Evolutionary conservation across 1,139 yeast species (phyloP).

Genomic region (Diutina mesorugosa): DNA sequence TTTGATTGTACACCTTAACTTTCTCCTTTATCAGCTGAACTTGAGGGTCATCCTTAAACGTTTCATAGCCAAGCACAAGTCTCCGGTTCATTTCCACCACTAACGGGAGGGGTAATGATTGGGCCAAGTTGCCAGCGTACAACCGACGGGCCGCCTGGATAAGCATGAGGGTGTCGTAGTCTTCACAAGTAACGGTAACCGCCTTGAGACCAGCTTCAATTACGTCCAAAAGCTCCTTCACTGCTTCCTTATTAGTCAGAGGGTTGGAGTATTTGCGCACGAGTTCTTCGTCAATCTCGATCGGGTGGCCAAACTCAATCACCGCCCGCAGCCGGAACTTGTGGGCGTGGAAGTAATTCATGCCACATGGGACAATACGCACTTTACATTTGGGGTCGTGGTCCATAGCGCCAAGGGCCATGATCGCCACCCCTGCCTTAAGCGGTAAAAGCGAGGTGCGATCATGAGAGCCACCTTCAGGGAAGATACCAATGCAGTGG

Average conservation of each 20-base stretch:
- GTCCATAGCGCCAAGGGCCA: slow-evolving; percentile 83
- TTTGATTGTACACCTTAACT: slow-evolving; percentile 57
- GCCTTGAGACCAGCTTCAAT: slow-evolving; percentile 70
- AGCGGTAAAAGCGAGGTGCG: slow-evolving; percentile 81
- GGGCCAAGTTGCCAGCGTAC: slow-evolving; percentile 48
- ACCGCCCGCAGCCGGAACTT: slow-evolving; percentile 92
- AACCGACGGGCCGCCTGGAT: slow-evolving; percentile 89
- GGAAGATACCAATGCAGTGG: slow-evolving; percentile 87
- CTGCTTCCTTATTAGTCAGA: slow-evolving; percentile 40
- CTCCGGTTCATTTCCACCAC: slow-evolving; percentile 86
- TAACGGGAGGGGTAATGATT: slow-evolving; percentile 50
- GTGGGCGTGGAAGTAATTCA: slow-evolving; percentile 95
- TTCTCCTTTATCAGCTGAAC: slow-evolving; percentile 46
- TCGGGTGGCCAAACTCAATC: slow-evolving; percentile 85
- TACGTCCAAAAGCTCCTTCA: slow-evolving; percentile 43
- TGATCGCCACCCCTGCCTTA: slow-evolving; percentile 95
- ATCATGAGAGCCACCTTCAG: slow-evolving; percentile 97
- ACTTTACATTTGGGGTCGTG: slow-evolving; percentile 21
- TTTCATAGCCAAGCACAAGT: slow-evolving; percentile 65
- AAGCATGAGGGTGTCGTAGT: slow-evolving; percentile 83
- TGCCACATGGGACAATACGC: slow-evolving; percentile 87
- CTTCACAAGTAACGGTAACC: slow-evolving; percentile 87
- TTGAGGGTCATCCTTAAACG: slow-evolving; percentile 59
- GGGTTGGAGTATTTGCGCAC: slow-evolving; percentile 54
- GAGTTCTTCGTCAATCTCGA: slow-evolving; percentile 50